phyloP scores from a whole-genome alignment of 768 basidiomycete species.

The Tulasnella sp. region DNA sequence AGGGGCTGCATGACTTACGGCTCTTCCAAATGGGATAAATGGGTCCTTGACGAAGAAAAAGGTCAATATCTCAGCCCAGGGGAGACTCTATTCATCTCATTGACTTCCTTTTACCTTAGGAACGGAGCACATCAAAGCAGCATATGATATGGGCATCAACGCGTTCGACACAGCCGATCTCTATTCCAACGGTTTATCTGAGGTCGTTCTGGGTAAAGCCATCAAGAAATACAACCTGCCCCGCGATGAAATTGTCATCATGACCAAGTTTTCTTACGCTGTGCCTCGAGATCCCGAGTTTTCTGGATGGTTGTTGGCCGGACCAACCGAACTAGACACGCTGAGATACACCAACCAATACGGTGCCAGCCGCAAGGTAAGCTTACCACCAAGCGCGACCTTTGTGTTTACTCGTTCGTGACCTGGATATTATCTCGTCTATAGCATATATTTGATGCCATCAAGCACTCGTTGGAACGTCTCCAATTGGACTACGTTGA shows the following conservation, averaged over 20 bases:
- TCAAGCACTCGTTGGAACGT: conserved; percentile 56
- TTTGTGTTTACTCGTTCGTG: background rate
- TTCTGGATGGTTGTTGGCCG: background rate
- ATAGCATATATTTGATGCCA: conserved; percentile 69
- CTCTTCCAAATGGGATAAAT: background rate
- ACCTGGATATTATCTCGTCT: background rate
- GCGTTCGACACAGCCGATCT: conserved; percentile 17
- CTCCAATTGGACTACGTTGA: conserved; percentile 79
- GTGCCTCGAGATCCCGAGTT: background rate
- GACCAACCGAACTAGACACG: conserved; percentile 41
- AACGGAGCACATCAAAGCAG: conserved; percentile 9
- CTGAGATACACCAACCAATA: conserved; percentile 62
- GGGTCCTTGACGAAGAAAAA: conserved; percentile 21
- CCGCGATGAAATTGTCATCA: conserved; percentile 68
- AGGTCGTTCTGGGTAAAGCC: conserved; percentile 69
- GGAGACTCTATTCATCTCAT: background rate
- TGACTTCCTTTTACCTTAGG: background rate
- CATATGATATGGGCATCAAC: conserved; percentile 27
- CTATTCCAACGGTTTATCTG: conserved; percentile 46
- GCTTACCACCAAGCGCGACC: background rate
- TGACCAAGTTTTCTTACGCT: conserved; percentile 61
- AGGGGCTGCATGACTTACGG: background rate
- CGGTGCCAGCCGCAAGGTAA: conserved; percentile 56
- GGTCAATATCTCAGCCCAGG: background rate
- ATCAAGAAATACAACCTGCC: conserved; percentile 56